Evolutionary conservation across 1,284 basidiomycete genomes (phyloP).

Genomic region (Boletus semigastroideus): DNA sequence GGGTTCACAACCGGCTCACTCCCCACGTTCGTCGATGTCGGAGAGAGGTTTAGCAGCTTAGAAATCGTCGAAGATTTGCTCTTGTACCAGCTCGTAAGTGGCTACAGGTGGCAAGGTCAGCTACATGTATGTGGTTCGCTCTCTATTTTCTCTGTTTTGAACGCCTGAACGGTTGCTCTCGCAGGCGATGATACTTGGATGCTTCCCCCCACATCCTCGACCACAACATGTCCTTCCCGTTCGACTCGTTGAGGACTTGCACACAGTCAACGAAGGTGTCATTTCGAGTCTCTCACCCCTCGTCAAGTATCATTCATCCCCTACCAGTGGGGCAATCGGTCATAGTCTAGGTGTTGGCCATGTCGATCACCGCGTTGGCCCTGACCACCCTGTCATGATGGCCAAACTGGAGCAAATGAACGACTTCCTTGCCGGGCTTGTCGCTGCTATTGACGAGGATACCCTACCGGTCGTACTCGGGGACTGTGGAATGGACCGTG

Average conservation of each 20-base stretch:
- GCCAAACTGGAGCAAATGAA: conserved; percentile 89
- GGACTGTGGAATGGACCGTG: conserved; percentile 97
- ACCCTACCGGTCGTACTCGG: conserved; percentile 91
- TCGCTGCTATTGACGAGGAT: conserved; percentile 67
- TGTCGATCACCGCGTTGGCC: conserved; percentile 92
- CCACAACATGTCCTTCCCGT: conserved; percentile 74
- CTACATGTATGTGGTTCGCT: not conserved
- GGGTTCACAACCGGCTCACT: conserved; percentile 94
- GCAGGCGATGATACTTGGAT: conserved; percentile 99
- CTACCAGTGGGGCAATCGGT: conserved; percentile 87
- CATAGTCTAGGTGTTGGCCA: conserved; percentile 99
- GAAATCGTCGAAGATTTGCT: conserved; percentile 88
- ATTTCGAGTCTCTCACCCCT: conserved; percentile 76
- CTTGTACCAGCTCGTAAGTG: conserved; percentile 54
- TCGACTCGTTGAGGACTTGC: conserved; percentile 98
- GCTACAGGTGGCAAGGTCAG: too few species aligned
- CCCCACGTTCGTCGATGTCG: conserved; percentile 94
- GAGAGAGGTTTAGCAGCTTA: conserved; percentile 87
- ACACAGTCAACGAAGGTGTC: conserved; percentile 94
- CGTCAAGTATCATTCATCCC: conserved; percentile 35
- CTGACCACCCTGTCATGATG: conserved; percentile 85
- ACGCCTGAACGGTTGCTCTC: conserved; percentile 59
- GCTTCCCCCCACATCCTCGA: conserved; percentile 81
- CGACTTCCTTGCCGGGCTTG: conserved; percentile 69
- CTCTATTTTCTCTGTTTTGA: conserved; percentile 3